phyloP scores from a whole-genome alignment of 148 eudicot genomes.

The Linanthus parryae region DNA sequence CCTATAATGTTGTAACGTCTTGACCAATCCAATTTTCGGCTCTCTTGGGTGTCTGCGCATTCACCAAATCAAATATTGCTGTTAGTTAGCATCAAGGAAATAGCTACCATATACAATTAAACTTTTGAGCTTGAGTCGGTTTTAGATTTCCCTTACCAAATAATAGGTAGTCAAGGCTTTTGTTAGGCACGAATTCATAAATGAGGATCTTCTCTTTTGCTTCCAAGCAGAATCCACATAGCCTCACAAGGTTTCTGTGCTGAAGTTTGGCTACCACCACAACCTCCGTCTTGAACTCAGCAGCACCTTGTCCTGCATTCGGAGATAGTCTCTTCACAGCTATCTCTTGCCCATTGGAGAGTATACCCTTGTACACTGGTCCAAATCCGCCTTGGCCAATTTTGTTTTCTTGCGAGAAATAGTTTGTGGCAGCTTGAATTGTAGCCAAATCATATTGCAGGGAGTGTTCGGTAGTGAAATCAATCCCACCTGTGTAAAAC shows the following conservation, averaged over 20 bases:
- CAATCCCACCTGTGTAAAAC: too few species aligned
- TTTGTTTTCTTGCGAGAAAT: slow-evolving; percentile 41
- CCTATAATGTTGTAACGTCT: slow-evolving; percentile 52
- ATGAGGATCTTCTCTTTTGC: slow-evolving; percentile 50
- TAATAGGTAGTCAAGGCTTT: slow-evolving; percentile 50
- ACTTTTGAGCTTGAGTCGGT: too few species aligned
- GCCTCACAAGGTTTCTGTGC: slow-evolving; percentile 59
- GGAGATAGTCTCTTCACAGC: slow-evolving; percentile 55
- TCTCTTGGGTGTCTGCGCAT: too few species aligned
- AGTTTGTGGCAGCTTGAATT: slow-evolving; percentile 57
- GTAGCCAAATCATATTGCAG: too few species aligned
- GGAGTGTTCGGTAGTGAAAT: too few species aligned
- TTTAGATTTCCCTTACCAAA: too few species aligned
- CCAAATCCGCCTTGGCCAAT: slow-evolving; percentile 65
- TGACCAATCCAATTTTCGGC: slow-evolving; percentile 41
- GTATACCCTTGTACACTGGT: slow-evolving; percentile 46
- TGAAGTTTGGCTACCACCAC: slow-evolving; percentile 57
- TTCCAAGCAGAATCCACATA: slow-evolving; percentile 51
- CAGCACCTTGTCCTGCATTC: slow-evolving; percentile 38
- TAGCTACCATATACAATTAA: too few species aligned
- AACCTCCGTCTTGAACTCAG: slow-evolving; percentile 58
- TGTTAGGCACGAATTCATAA: slow-evolving; percentile 62
- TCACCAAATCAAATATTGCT: too few species aligned
- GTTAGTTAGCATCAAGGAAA: too few species aligned
- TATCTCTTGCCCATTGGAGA: slow-evolving; percentile 36